Evolutionary conservation across 176 grass and related monocot species (phyloP).

Genomic region (Aegilops bicornis): DNA sequence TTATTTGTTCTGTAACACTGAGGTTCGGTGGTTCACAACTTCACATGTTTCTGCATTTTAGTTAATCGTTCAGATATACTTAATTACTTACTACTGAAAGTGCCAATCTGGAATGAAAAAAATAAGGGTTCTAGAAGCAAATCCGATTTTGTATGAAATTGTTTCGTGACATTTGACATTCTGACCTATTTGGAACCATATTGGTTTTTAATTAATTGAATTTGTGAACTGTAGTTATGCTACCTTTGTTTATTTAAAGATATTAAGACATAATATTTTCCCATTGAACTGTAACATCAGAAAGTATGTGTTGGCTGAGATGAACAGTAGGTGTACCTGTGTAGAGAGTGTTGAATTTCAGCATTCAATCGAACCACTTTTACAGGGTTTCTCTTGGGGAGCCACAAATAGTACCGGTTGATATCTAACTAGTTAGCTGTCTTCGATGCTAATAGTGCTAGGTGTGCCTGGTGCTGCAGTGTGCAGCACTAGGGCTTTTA

Average conservation of each 20-base stretch:
- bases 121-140: not conserved
- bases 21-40: not conserved
- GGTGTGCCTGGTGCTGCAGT: not conserved
- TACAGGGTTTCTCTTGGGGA: not conserved
- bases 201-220: not conserved
- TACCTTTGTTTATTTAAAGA: not conserved
- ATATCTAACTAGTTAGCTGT: not conserved
- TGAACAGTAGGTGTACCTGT: not conserved
- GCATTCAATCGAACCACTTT: not conserved
- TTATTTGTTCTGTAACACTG: slow-evolving; percentile 16
- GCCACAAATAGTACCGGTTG: not conserved
- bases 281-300: not conserved
- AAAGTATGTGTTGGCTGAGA: not conserved
- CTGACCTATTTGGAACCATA: not conserved
- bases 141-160: not conserved
- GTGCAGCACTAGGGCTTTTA: slow-evolving; percentile 11
- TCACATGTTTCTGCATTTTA: slow-evolving; percentile 8
- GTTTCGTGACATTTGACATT: not conserved
- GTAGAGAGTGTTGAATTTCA: slow-evolving; percentile 9
- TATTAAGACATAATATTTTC: not conserved
- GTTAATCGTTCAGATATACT: not conserved
- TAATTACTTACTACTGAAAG: not conserved
- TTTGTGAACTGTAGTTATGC: not conserved
- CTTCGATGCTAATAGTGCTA: slow-evolving; percentile 9
- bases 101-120: not conserved